Percentiles rank a stretch among this genome's conserved stretches.
Evolutionary conservation across 495 filamentous ascomycete species (phyloP).

Genomic region (Xylaria grammica): DNA sequence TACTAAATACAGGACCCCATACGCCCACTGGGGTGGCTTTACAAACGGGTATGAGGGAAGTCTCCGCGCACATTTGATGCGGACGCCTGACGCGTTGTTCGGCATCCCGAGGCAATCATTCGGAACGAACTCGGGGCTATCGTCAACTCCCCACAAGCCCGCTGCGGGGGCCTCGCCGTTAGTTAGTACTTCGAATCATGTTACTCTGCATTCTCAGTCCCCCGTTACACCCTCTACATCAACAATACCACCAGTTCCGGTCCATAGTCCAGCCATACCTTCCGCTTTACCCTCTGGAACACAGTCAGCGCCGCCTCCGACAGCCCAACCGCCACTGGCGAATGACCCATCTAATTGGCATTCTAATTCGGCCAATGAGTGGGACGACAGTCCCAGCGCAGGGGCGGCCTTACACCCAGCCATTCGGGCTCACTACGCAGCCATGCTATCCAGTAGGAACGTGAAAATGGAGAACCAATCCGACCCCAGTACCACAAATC

Average conservation of each 20-base stretch:
- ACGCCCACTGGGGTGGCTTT: slow-evolving; percentile 56
- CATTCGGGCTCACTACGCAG: slow-evolving; percentile 49
- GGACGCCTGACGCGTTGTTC: slow-evolving; percentile 44
- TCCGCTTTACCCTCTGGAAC: slow-evolving; percentile 15
- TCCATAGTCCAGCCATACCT: neutral
- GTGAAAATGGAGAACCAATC: slow-evolving; percentile 25
- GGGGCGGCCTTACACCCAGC: slow-evolving; percentile 48
- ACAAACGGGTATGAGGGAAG: slow-evolving; percentile 62
- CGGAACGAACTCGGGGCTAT: slow-evolving; percentile 13
- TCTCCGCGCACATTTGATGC: slow-evolving; percentile 51
- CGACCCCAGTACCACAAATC: slow-evolving; percentile 6
- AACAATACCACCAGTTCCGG: neutral
- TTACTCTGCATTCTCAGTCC: slow-evolving; percentile 7
- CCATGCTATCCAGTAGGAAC: slow-evolving; percentile 40
- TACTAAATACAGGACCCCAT: slow-evolving; percentile 57
- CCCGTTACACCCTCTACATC: neutral
- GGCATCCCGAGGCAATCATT: slow-evolving; percentile 33
- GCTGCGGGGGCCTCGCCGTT: slow-evolving; percentile 25
- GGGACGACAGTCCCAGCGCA: slow-evolving; percentile 30
- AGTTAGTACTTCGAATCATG: neutral
- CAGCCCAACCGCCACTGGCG: neutral
- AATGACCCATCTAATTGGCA: slow-evolving; percentile 7
- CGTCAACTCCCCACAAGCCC: slow-evolving; percentile 17
- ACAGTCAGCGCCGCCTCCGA: neutral
- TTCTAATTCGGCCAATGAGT: slow-evolving; percentile 22